Base-by-base conservation (phyloP, 2,329 filamentous ascomycete species). In the Metarhizium brunneum region DNA sequence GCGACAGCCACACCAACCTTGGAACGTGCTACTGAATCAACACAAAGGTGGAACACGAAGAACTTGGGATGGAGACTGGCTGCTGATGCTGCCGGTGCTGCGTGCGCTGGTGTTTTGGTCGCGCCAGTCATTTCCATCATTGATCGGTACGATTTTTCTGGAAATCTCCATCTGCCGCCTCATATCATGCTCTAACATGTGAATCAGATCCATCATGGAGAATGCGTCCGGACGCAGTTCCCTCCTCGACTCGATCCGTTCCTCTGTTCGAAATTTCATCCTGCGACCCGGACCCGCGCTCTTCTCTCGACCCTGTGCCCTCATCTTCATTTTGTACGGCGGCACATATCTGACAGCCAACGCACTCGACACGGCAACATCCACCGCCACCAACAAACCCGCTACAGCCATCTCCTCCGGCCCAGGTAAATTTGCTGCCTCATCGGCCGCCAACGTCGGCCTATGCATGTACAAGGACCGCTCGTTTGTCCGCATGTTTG, bases 321-420 rank as follows among this genome's bases (percentile, higher is more conserved):
- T 90, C 61, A 86, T 91, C 67, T 80, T 83, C 72, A 75, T 82
- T 71, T 77, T 95, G 47, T 97, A 96, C 77, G 88, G 85, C 58
- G 86, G 88, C 61, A 97, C 92, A 57, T 96, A 96, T 75, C 74
- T 94, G 13, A 90, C 89, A 1, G 92, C 92, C 60, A 96, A 96
- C 75, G 73, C 81, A 13, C 83, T 96, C 67, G 92, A 97, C 74
- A 96, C 92, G 0, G 70, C 83, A 50, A 76, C 84, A 48, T 86
- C 89, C 5, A 90, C 87, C 2, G 62, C 84, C 14, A 70, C 75
- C 51, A 73, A 81, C 65, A 71, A 75, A 16, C 75, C 84, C 38
- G 81, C 87, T 6, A 74, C 76, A 6, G 71, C 76, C 62, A 85
- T 90, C 35, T 92, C 89, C 0, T 78, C 87, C 8, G 91, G 91